Evolutionary conservation across 2,329 filamentous ascomycete genomes (phyloP), one percentile per base, ranked within the genome.

Genomic region (Pseudohalonectria lignicola): DNA sequence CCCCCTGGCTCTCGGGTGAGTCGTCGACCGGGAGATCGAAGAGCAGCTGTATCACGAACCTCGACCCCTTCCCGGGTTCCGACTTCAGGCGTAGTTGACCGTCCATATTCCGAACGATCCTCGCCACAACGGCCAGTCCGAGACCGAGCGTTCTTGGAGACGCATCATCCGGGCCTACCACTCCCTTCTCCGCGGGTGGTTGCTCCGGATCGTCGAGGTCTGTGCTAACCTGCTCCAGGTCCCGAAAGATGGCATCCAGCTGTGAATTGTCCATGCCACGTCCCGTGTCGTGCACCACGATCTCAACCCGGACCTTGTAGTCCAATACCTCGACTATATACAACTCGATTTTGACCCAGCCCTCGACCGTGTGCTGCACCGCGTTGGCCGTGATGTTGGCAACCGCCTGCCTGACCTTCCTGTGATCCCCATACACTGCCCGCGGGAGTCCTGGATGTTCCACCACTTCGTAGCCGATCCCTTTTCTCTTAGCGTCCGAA

Each of bases 21-120:
- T 67, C 60, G 1, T 65, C 59, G 0, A 60, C 55, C 1, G 76
- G 78, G 1, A 88, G 53, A 7, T 77, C 67, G 45, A 94, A 92
- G 0, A 82, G 81, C 21, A 94, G 63, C 45, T 85, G 76, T 18
- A 94, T 75, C 16, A 86, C 77, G 45, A 94, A 94, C 37, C 83
- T 72, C 15, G 86, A 88, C 1, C 88, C 87, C 48, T 81, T 83
- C 2, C 82, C 82, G 52, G 82, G 73, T 49, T 92, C 85, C 0
- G 86, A 94, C 50, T 87, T 90, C 2, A 94, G 62, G 2, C 86
- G 76, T 21, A 94, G 59, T 50, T 94, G 87, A 0, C 87, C 88
- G 41, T 90, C 81, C 84, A 94, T 92, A 51, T 87, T 94, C n/a
- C 79, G 75, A 23, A 94, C 70, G 26, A 86, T 85, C 28, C 87